These are phyloP conservation scores for Oropetium thomaeum DNA, from an alignment of 176 grass and related monocot species.

Conservation along the genomic window DNA sequence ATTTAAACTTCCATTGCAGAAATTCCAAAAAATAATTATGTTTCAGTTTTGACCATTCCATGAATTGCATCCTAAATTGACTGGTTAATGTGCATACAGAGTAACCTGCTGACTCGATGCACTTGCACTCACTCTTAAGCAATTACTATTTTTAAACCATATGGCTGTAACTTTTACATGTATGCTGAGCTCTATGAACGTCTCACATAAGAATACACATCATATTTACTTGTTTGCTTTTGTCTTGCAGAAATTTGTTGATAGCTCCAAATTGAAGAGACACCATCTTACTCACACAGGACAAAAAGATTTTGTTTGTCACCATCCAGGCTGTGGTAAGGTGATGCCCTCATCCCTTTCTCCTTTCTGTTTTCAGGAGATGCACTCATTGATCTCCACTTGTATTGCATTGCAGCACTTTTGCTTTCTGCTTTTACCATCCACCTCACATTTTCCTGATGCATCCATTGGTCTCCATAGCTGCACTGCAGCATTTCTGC, in stretches of 20 bases:
- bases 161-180: not conserved
- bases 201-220: not conserved
- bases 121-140: not conserved
- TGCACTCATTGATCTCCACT: not conserved
- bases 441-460: not conserved
- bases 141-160: not conserved
- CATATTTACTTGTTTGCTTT: not conserved
- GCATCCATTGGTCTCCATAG: too few relatives aligned
- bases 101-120: too few relatives aligned
- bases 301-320: conserved; percentile 83
- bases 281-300: conserved; percentile 84
- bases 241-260: conserved; percentile 79
- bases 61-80: not conserved
- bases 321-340: conserved; percentile 79
- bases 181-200: not conserved
- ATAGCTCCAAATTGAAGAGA: conserved; percentile 92
- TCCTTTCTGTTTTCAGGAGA: not conserved
- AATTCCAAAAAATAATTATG: not conserved
- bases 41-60: not conserved
- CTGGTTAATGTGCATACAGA: not conserved
- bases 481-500: too few relatives aligned
- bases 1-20: not conserved
- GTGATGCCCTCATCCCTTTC: conserved; percentile 39
- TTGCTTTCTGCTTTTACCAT: not conserved
- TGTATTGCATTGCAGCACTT: not conserved